Conservation (phyloP, 2,329 filamentous ascomycete genomes). For the Teratosphaeria zuluensis region DNA sequence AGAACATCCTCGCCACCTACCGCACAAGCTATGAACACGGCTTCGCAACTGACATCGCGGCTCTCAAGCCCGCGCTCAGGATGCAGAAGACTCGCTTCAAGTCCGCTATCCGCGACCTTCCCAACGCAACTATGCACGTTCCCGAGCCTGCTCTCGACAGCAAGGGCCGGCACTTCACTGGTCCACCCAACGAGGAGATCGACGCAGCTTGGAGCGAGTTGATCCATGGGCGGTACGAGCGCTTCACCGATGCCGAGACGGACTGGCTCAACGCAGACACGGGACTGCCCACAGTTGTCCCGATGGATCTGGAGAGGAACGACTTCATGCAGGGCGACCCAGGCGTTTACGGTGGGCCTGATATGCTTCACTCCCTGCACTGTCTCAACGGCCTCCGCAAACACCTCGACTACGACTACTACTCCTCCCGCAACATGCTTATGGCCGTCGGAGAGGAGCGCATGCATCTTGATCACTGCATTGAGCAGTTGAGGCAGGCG, state of each 20-base stretch:
- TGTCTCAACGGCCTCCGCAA: constrained; percentile 6
- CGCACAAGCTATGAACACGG: neutral
- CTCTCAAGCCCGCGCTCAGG: constrained; percentile 3
- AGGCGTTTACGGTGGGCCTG: constrained; percentile 6
- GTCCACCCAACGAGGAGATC: constrained; percentile 3
- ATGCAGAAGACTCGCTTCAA: constrained; percentile 1
- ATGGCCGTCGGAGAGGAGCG: neutral
- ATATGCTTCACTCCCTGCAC: constrained; percentile 8
- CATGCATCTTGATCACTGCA: constrained; percentile 8
- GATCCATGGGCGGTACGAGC: constrained; percentile 6
- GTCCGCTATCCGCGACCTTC: constrained; percentile 2
- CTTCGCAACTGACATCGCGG: neutral
- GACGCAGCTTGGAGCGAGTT: constrained; percentile 6
- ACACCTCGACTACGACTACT: constrained; percentile 4
- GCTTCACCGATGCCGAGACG: constrained; percentile 2
- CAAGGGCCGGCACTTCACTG: constrained; percentile 3
- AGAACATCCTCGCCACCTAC: neutral
- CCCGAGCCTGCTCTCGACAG: constrained; percentile 4
- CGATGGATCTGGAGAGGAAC: neutral
- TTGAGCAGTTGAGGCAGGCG: constrained; percentile 7
- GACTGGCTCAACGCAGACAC: constrained; percentile 1
- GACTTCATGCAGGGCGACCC: neutral
- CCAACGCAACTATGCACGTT: constrained; percentile 4
- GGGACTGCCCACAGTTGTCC: neutral
- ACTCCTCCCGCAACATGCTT: neutral